Percentiles rank a stretch among this genome's conserved stretches.
Conservation (phyloP, 1,284 basidiomycete genomes). For the Ceratobasidium sp. region DNA sequence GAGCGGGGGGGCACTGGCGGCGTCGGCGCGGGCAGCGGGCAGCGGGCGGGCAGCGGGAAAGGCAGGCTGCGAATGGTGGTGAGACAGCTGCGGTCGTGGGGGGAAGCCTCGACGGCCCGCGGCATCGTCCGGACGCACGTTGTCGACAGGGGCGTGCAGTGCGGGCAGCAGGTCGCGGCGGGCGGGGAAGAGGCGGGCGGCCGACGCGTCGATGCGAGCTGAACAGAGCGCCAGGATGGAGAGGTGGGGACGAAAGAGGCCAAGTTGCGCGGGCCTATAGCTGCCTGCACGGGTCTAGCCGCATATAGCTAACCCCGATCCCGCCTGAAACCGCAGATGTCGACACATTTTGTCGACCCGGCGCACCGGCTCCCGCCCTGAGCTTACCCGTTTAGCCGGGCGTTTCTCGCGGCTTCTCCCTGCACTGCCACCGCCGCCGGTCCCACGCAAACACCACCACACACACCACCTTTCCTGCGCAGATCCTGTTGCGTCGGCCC, state of each 20-base stretch:
- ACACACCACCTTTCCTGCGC: conserved; percentile 42
- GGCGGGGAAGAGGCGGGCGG: conserved; percentile 20
- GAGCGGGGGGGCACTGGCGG: background rate
- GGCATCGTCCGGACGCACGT: conserved; percentile 23
- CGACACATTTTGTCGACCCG: conserved; percentile 8
- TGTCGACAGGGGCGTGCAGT: conserved; percentile 24
- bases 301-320: conserved; percentile 3
- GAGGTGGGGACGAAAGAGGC: conserved; percentile 18
- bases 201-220: conserved; percentile 33
- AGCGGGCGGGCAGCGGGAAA: conserved; percentile 13
- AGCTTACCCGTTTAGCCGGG: conserved; percentile 29
- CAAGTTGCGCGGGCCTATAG: conserved; percentile 27
- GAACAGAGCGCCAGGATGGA: conserved; percentile 35
- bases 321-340: conserved; percentile 11
- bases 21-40: background rate
- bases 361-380: conserved; percentile 12
- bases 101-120: conserved; percentile 1
- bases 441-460: conserved; percentile 9
- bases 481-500: background rate
- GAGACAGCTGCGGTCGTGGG: background rate
- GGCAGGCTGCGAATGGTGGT: conserved; percentile 7
- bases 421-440: conserved; percentile 20
- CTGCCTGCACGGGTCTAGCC: background rate
- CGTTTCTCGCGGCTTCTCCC: conserved; percentile 18
- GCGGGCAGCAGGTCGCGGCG: conserved; percentile 11